Evolutionary conservation across 2,329 filamentous ascomycete genomes (phyloP).

Genomic region (Fusarium newnesense): DNA sequence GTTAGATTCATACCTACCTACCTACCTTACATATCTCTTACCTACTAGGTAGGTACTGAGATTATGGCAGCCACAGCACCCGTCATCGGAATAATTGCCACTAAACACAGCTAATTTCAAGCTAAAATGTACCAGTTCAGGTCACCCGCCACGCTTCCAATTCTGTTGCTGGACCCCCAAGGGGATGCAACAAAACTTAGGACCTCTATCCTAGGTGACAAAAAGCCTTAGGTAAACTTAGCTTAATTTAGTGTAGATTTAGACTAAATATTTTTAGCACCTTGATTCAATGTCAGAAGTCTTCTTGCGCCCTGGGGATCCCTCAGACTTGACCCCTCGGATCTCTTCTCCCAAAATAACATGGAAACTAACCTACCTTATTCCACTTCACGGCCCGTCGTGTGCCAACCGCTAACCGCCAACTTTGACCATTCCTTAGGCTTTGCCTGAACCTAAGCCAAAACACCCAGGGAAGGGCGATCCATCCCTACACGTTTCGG

Average conservation of each 20-base stretch:
- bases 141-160: slow-evolving; percentile 24
- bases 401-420: slow-evolving; percentile 14
- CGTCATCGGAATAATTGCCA: background rate
- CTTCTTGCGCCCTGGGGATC: too few species aligned
- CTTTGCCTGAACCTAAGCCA: slow-evolving; percentile 8
- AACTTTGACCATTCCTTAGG: slow-evolving; percentile 9
- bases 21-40: too few species aligned
- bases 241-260: too few species aligned
- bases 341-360: slow-evolving; percentile 2
- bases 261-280: too few species aligned
- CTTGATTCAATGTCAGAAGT: too few species aligned
- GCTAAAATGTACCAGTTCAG: slow-evolving; percentile 21
- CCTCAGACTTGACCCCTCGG: slow-evolving; percentile 22
- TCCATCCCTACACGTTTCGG: slow-evolving; percentile 32
- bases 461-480: slow-evolving; percentile 21
- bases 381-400: slow-evolving; percentile 8
- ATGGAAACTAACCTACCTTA: background rate
- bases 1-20: background rate
- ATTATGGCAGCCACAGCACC: slow-evolving; percentile 12
- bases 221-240: too few species aligned
- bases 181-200: too few species aligned
- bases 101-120: slow-evolving; percentile 3
- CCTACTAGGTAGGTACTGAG: background rate
- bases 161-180: slow-evolving; percentile 6
- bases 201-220: too few species aligned